phyloP scores from a whole-genome alignment of 768 basidiomycete species.

The Rhizopogon salebrosus region DNA sequence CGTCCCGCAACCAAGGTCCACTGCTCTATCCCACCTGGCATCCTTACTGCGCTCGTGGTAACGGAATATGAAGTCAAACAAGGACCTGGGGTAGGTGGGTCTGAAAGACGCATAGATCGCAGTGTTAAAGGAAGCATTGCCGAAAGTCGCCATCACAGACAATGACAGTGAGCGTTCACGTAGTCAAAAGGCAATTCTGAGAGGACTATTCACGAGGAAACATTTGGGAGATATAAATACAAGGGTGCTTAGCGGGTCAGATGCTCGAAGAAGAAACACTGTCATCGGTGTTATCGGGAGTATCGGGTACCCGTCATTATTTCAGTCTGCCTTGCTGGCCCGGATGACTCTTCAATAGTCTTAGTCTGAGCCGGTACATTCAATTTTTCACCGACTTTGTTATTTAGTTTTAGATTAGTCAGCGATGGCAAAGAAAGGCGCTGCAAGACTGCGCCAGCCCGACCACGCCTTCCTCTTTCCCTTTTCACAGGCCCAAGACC shows the following conservation, averaged over 20 bases:
- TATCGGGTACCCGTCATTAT: background rate
- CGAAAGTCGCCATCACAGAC: slow-evolving; percentile 66
- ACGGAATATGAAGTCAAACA: slow-evolving; percentile 58
- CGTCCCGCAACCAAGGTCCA: slow-evolving; percentile 85
- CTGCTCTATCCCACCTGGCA: slow-evolving; percentile 47
- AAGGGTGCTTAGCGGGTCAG: background rate
- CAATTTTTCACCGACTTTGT: too few relatives aligned
- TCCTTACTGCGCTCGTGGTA: slow-evolving; percentile 40
- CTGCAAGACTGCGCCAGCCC: too few relatives aligned
- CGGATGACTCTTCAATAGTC: too few relatives aligned
- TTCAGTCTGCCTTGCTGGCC: too few relatives aligned
- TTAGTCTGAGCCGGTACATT: too few relatives aligned
- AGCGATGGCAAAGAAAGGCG: too few relatives aligned
- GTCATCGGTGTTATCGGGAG: background rate
- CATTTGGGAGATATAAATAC: background rate
- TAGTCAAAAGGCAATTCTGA: background rate
- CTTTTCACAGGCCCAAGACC: too few relatives aligned
- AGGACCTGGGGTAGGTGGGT: slow-evolving; percentile 64
- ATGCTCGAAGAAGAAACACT: background rate
- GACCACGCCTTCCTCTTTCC: too few relatives aligned
- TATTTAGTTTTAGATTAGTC: too few relatives aligned
- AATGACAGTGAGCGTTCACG: background rate
- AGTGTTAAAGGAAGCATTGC: slow-evolving; percentile 65
- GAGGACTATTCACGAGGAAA: background rate
- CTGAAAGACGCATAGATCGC: slow-evolving; percentile 61